phyloP scores from a whole-genome alignment of 805 yeast genomes.

The Cyberlindnera subsufficiens region DNA sequence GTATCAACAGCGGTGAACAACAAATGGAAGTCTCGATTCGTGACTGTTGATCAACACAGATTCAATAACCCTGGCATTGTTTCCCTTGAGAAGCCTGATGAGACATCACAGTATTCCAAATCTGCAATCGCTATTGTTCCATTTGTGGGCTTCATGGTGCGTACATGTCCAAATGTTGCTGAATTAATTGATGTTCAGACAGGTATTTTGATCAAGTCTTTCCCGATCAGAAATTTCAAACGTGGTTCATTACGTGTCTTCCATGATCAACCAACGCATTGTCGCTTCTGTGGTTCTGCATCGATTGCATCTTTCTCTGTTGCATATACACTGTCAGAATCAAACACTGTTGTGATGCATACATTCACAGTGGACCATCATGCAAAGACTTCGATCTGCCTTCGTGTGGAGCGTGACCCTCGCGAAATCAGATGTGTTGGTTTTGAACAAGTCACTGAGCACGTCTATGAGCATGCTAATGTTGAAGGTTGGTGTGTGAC shows the following conservation, averaged over 20 bases:
- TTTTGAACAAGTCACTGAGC: conserved; percentile 67
- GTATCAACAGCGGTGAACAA: conserved; percentile 59
- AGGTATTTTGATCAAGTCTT: conserved; percentile 59
- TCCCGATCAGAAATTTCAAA: conserved; percentile 58
- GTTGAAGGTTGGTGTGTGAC: conserved; percentile 79
- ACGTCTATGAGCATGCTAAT: conserved; percentile 56
- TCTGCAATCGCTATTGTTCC: conserved; percentile 48
- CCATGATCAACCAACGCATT: conserved; percentile 83
- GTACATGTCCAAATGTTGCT: conserved; percentile 50
- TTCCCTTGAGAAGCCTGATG: not conserved
- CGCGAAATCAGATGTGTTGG: conserved; percentile 88
- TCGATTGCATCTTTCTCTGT: conserved; percentile 69
- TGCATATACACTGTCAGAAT: conserved; percentile 58
- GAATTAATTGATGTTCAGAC: conserved; percentile 75
- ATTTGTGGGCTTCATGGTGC: conserved; percentile 68
- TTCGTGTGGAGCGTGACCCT: conserved; percentile 89
- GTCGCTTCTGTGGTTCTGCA: conserved; percentile 87
- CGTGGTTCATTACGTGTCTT: conserved; percentile 54
- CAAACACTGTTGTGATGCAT: conserved; percentile 58
- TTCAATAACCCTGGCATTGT: conserved; percentile 19
- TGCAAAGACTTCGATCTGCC: conserved; percentile 74
- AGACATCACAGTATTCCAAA: conserved; percentile 14
- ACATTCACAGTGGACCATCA: conserved; percentile 66
- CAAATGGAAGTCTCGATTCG: conserved; percentile 54
- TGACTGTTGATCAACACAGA: conserved; percentile 39